Base-by-base conservation (phyloP, 129 eudicot genomes). In the Chrysanthemum seticuspe region DNA sequence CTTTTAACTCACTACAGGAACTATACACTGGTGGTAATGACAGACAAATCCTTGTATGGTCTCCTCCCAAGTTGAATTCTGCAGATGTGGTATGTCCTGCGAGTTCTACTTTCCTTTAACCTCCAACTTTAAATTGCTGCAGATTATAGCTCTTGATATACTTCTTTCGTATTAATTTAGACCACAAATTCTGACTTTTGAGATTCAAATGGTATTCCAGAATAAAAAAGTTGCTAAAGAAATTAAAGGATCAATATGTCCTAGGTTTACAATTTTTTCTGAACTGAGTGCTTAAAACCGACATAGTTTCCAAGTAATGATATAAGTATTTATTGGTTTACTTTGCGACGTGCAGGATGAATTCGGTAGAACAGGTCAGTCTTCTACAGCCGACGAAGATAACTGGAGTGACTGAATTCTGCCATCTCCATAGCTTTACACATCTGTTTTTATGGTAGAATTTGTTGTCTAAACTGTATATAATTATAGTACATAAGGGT, bases 41-140 rank as follows among this genome's bases (percentile, higher is more conserved):
- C 76, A 80, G 97, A 63, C 91, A 90, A 80, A 90, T 90, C 73
- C 99, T 94, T 58, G 83, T 90, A 25, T 90, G 99, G 99, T 90
- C 97, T 73, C 94, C 99, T 36, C 74, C 85, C 67, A 81, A 80
- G 63, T 59, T 73, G 55, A 83, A 64, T 77, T 52, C 88, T 34
- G 84, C 67, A n/a, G 91, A 90, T 44, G 34, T 81, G 93, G 96
- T 90, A 77, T 51, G 79, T 61, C 58, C 19, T 16, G 16, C 48
- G 18, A 3, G 0, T 69, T 50, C 12, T 62, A 6, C n/a, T 3
- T 52, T 14, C 25, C 12, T 56, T 2, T 6, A 14, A 6, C 1
- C 8, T 2, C 40, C 49, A 23, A 23, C 2, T 31, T 23, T 4
- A 13, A 23, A 36, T 54, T 5, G 14, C 31, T 21, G 56, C 47